A percentile compares a stretch with the other conserved stretches of the same genome.
Conservation (phyloP, 169 alveolate species). For the Perkinsus chesapeaki region DNA sequence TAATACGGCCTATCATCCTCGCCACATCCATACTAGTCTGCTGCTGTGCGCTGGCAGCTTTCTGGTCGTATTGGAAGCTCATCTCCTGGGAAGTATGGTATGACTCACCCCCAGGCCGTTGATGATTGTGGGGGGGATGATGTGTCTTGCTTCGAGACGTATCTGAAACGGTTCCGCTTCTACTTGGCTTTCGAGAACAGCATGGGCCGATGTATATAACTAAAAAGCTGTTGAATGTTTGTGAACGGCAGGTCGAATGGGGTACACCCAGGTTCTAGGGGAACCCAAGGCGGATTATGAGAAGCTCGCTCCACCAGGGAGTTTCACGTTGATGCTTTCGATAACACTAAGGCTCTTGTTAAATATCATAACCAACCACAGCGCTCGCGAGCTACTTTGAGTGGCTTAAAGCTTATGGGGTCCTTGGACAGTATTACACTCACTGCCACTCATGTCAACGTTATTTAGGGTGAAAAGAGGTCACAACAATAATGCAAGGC, state of each 20-base stretch:
- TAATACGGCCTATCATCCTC: no score
- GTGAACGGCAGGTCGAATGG: background rate
- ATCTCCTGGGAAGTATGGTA: background rate
- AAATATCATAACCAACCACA: background rate
- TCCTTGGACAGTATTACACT: background rate
- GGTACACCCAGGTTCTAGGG: background rate
- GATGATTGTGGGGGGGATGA: background rate
- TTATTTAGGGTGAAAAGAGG: background rate
- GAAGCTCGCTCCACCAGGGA: background rate
- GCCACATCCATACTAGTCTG: no score
- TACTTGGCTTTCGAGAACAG: background rate
- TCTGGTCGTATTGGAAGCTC: background rate
- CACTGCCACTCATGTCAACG: background rate
- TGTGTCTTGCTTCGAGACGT: background rate
- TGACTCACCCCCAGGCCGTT: background rate
- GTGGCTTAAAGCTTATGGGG: background rate
- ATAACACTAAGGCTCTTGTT: background rate
- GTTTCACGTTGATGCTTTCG: constrained; percentile 9
- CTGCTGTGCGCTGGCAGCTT: no score
- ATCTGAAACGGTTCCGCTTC: background rate
- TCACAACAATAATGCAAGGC: no score
- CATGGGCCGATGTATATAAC: background rate
- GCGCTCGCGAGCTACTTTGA: background rate
- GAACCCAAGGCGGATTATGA: background rate
- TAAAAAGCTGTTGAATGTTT: background rate